Conservation (phyloP, 495 filamentous ascomycete genomes). For the Penicillium steckii region DNA sequence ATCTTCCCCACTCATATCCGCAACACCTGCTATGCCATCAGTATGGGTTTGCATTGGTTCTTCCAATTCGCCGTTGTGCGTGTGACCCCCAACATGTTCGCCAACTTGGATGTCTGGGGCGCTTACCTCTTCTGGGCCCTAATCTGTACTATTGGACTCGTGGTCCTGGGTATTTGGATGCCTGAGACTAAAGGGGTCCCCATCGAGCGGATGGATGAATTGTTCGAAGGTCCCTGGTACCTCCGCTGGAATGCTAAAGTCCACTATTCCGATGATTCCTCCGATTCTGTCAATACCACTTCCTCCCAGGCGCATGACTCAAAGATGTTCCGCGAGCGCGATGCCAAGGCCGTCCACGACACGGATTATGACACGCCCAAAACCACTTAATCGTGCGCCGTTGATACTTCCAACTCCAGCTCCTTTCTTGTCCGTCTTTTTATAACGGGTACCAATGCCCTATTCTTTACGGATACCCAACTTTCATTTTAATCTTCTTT, state of each 20-base stretch:
- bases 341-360: not conserved
- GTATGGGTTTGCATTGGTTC: conserved; percentile 48
- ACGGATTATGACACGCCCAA: not conserved
- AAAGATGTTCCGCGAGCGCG: not conserved
- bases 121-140: conserved; percentile 47
- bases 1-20: conserved; percentile 48
- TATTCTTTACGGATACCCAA: not conserved
- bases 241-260: conserved; percentile 38
- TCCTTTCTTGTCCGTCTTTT: not conserved
- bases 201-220: conserved; percentile 46
- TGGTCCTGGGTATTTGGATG: conserved; percentile 46
- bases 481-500: not conserved
- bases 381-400: not conserved
- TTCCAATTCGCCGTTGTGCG: conserved; percentile 51
- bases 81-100: conserved; percentile 49
- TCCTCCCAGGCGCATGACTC: not conserved
- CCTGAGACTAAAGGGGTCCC: conserved; percentile 46
- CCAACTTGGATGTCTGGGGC: conserved; percentile 41
- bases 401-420: not conserved
- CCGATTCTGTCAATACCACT: conserved; percentile 3
- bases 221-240: conserved; percentile 46
- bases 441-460: not conserved
- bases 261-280: conserved; percentile 10
- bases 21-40: conserved; percentile 41
- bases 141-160: conserved; percentile 38